A percentile compares a stretch with the other conserved stretches of the same genome.
Conservation (phyloP, 495 filamentous ascomycete species). For the Zalerion maritima region DNA sequence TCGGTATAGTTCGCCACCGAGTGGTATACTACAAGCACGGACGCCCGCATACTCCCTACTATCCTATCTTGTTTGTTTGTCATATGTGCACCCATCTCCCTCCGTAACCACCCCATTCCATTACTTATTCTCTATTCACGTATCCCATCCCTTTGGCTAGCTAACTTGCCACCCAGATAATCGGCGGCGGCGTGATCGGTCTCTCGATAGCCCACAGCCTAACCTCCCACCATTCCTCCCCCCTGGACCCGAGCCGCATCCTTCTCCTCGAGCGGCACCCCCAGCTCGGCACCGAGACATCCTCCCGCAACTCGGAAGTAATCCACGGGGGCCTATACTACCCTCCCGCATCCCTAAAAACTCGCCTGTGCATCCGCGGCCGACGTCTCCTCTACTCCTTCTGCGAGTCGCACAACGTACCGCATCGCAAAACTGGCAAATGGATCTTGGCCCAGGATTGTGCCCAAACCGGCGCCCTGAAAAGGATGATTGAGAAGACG, state of each 20-base stretch:
- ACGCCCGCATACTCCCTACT: too few species aligned
- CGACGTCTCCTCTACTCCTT: constrained; percentile 63
- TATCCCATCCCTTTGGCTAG: not conserved
- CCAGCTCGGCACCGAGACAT: constrained; percentile 76
- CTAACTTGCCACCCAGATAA: constrained; percentile 36
- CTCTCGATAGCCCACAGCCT: constrained; percentile 74
- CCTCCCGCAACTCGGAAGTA: constrained; percentile 87
- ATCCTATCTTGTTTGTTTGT: too few species aligned
- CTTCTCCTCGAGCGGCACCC: constrained; percentile 73
- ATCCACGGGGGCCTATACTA: constrained; percentile 97
- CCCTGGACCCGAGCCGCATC: constrained; percentile 30
- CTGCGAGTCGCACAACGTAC: constrained; percentile 51
- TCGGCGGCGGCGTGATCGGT: constrained; percentile 84
- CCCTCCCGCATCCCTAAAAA: constrained; percentile 60
- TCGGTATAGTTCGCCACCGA: too few species aligned
- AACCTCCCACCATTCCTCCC: constrained; percentile 33
- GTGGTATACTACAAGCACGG: too few species aligned
- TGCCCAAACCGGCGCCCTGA: constrained; percentile 49
- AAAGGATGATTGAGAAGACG: too few species aligned
- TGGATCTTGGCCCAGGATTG: constrained; percentile 85
- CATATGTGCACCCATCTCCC: too few species aligned
- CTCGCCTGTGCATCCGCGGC: constrained; percentile 65
- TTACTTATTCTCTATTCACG: constrained; percentile 2
- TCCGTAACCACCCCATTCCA: constrained; percentile 1
- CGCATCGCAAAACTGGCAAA: constrained; percentile 66